These are phyloP conservation scores for Aspergillus indologenus DNA, from an alignment of 495 filamentous ascomycete species.

Conservation along the genomic window DNA sequence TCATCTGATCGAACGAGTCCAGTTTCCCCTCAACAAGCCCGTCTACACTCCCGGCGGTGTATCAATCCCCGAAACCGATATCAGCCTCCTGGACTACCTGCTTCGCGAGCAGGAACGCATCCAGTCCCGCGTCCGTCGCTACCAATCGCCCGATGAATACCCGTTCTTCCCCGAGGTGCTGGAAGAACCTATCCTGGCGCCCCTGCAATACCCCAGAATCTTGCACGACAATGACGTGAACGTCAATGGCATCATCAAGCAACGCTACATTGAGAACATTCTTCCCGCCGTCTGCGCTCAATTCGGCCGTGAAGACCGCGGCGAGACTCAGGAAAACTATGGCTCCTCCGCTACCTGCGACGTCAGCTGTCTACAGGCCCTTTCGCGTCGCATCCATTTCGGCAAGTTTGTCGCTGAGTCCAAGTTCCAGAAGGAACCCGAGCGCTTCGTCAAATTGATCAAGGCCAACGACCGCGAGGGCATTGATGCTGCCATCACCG, in stretches of 20 bases:
- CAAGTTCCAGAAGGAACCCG: slow-evolving; percentile 87
- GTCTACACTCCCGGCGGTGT: slow-evolving; percentile 84
- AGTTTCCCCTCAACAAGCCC: slow-evolving; percentile 89
- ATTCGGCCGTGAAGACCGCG: slow-evolving; percentile 70
- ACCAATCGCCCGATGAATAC: slow-evolving; percentile 94
- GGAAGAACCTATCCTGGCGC: slow-evolving; percentile 75
- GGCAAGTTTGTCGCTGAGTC: slow-evolving; percentile 98
- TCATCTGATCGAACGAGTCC: slow-evolving; percentile 95
- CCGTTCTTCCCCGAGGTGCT: slow-evolving; percentile 90
- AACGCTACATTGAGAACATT: slow-evolving; percentile 76
- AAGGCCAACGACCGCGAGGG: slow-evolving; percentile 70
- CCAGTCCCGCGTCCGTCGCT: slow-evolving; percentile 93
- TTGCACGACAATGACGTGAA: slow-evolving; percentile 92
- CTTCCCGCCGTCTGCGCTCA: slow-evolving; percentile 77
- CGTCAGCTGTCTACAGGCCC: slow-evolving; percentile 83
- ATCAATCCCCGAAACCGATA: slow-evolving; percentile 63
- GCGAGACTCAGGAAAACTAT: slow-evolving; percentile 90
- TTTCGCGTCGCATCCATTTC: slow-evolving; percentile 92
- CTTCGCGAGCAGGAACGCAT: slow-evolving; percentile 84
- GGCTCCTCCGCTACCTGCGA: slow-evolving; percentile 90
- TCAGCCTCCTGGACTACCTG: slow-evolving; percentile 92
- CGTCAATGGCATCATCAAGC: slow-evolving; percentile 83
- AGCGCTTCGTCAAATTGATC: slow-evolving; percentile 77
- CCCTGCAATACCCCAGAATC: slow-evolving; percentile 86
- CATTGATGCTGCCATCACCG: slow-evolving; percentile 87